Conservation (phyloP, 495 filamentous ascomycete genomes). For the Pyrenula massariospora region DNA sequence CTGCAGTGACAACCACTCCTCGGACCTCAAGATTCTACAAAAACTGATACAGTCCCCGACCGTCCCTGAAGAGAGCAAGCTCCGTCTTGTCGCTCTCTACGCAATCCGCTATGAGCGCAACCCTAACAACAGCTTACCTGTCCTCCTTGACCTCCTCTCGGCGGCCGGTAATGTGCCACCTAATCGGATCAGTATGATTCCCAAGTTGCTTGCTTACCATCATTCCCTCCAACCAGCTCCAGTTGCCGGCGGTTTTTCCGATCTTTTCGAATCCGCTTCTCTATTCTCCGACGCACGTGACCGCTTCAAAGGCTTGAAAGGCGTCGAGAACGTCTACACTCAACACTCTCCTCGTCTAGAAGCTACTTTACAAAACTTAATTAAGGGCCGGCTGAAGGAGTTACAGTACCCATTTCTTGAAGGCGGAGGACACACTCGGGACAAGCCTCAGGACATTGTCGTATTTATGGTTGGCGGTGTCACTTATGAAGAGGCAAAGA, state of each 20-base stretch:
- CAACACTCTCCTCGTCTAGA: slow-evolving; percentile 89
- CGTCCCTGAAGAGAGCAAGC: slow-evolving; percentile 66
- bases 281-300: slow-evolving; percentile 84
- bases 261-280: slow-evolving; percentile 82
- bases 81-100: slow-evolving; percentile 82
- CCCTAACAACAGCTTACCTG: slow-evolving; percentile 62
- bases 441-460: slow-evolving; percentile 94
- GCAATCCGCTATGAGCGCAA: slow-evolving; percentile 84
- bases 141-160: slow-evolving; percentile 74
- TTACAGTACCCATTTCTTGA: slow-evolving; percentile 88
- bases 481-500: slow-evolving; percentile 95
- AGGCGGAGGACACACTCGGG: slow-evolving; percentile 66
- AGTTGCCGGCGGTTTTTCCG: slow-evolving; percentile 63
- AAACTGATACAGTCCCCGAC: slow-evolving; percentile 63
- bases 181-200: slow-evolving; percentile 60
- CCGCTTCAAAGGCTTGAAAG: slow-evolving; percentile 89
- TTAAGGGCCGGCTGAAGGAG: slow-evolving; percentile 78
- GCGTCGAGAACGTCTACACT: slow-evolving; percentile 97
- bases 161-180: slow-evolving; percentile 63
- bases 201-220: slow-evolving; percentile 71
- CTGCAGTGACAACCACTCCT: slow-evolving; percentile 86
- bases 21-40: slow-evolving; percentile 84
- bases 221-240: slow-evolving; percentile 66
- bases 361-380: slow-evolving; percentile 75
- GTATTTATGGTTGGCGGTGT: slow-evolving; percentile 87